Evolutionary conservation across 2,329 filamentous ascomycete genomes (phyloP).

Genomic region (Leptodontidium sp.): DNA sequence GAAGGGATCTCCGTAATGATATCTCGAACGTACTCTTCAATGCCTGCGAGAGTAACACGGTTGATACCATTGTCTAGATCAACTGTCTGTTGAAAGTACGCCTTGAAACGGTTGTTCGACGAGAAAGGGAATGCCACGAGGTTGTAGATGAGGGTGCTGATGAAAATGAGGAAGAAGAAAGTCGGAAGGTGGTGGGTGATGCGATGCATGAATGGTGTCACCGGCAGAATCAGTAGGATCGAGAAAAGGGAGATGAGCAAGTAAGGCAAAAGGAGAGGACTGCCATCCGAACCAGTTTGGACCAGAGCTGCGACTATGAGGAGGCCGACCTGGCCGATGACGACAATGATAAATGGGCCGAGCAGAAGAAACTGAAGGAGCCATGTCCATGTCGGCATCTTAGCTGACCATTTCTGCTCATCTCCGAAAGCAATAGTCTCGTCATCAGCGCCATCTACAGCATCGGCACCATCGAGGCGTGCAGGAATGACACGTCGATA

Average conservation of each 20-base stretch:
- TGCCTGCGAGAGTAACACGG: conserved; percentile 72
- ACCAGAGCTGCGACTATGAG: conserved; percentile 74
- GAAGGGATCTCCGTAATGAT: conserved; percentile 77
- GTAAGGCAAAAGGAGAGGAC: conserved; percentile 74
- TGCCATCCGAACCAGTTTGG: conserved; percentile 88
- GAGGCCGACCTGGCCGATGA: conserved; percentile 80
- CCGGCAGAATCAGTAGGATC: conserved; percentile 76
- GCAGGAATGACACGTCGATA: conserved; percentile 47
- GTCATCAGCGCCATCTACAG: conserved; percentile 44
- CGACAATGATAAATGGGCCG: conserved; percentile 78
- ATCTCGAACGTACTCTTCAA: conserved; percentile 70
- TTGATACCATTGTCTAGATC: conserved; percentile 79
- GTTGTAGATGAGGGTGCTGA: conserved; percentile 84
- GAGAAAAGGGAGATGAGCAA: conserved; percentile 72
- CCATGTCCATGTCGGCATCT: conserved; percentile 86
- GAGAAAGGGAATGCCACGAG: conserved; percentile 90
- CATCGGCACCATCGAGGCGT: conserved; percentile 40
- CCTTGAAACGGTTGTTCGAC: conserved; percentile 78
- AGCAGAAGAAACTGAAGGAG: conserved; percentile 83
- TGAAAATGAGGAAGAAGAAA: conserved; percentile 76
- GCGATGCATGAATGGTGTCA: conserved; percentile 86
- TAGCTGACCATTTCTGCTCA: conserved; percentile 87
- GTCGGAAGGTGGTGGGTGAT: conserved; percentile 83
- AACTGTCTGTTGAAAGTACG: conserved; percentile 85
- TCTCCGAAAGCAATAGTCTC: conserved; percentile 62